Evolutionary conservation across 345 rosid species (phyloP).

Genomic region (Streptanthus diversifolius): DNA sequence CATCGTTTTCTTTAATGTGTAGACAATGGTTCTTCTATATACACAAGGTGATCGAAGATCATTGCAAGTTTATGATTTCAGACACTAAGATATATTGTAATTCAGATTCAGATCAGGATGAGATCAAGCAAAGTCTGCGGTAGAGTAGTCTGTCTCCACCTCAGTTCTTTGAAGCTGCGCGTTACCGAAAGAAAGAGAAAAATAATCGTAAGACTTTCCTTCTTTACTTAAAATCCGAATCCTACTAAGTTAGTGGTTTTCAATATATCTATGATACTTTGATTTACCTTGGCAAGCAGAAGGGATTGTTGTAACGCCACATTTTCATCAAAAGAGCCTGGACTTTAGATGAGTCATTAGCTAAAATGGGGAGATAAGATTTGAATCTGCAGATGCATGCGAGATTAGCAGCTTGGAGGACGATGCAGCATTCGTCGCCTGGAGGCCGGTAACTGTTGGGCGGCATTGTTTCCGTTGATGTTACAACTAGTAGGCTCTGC

Average conservation of each 20-base stretch:
- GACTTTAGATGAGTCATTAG: conserved; percentile 22
- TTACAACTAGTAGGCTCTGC: conserved; percentile 33
- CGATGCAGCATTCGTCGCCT: conserved; percentile 37
- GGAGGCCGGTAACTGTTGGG: conserved; percentile 49
- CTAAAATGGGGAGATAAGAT: conserved; percentile 39
- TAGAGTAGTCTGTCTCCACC: background rate
- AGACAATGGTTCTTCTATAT: conserved; percentile 13
- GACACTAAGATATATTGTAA: background rate
- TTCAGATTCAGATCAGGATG: background rate
- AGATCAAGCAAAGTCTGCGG: background rate
- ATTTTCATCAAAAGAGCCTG: conserved; percentile 39
- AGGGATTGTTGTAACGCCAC: conserved; percentile 33
- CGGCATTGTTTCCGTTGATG: conserved; percentile 41
- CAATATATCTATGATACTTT: background rate
- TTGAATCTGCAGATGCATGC: conserved; percentile 48
- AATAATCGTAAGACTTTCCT: background rate
- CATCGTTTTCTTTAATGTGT: conserved; percentile 13
- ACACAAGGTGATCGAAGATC: conserved; percentile 5
- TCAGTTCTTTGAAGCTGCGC: conserved; percentile 9
- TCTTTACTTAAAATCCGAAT: background rate
- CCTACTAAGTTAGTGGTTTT: background rate
- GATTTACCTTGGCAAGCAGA: conserved; percentile 36
- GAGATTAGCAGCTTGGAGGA: conserved; percentile 36
- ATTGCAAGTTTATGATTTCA: conserved; percentile 13
- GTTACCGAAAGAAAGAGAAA: background rate